phyloP scores from a whole-genome alignment of 768 basidiomycete species.

The Russula foetens region DNA sequence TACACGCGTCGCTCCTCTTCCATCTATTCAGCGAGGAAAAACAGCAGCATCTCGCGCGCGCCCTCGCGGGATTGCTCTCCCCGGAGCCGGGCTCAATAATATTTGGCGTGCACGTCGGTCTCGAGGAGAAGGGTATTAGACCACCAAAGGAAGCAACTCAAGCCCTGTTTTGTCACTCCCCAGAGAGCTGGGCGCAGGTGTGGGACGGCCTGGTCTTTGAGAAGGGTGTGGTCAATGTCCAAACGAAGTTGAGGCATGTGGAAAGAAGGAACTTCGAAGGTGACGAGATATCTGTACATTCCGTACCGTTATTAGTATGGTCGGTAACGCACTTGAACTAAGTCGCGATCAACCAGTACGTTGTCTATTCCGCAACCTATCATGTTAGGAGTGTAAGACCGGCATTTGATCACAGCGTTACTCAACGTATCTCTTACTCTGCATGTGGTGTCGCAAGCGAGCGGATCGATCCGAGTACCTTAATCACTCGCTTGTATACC shows the following conservation, averaged over 20 bases:
- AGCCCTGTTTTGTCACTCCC: conserved; percentile 13
- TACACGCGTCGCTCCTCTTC: conserved; percentile 45
- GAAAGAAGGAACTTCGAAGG: not conserved
- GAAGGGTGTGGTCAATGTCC: conserved; percentile 17
- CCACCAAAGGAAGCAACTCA: too few relatives aligned
- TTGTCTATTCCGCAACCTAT: not conserved
- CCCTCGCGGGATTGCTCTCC: conserved; percentile 35
- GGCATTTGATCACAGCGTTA: too few relatives aligned
- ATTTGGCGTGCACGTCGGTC: conserved; percentile 26
- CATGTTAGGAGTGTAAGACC: not conserved
- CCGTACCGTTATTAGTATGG: not conserved
- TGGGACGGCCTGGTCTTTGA: conserved; percentile 21
- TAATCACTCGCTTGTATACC: too few relatives aligned
- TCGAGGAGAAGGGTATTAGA: not conserved
- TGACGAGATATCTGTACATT: not conserved
- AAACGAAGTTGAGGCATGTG: not conserved
- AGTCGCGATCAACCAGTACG: not conserved
- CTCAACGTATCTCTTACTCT: too few relatives aligned
- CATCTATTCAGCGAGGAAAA: conserved; percentile 32
- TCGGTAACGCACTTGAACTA: not conserved
- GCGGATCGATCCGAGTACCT: too few relatives aligned
- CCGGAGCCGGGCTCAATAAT: conserved; percentile 23
- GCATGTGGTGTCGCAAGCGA: too few relatives aligned
- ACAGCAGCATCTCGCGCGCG: conserved; percentile 35
- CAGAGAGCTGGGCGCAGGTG: conserved; percentile 16